phyloP scores from a whole-genome alignment of 345 rosid species.

The Citrus sp. region DNA sequence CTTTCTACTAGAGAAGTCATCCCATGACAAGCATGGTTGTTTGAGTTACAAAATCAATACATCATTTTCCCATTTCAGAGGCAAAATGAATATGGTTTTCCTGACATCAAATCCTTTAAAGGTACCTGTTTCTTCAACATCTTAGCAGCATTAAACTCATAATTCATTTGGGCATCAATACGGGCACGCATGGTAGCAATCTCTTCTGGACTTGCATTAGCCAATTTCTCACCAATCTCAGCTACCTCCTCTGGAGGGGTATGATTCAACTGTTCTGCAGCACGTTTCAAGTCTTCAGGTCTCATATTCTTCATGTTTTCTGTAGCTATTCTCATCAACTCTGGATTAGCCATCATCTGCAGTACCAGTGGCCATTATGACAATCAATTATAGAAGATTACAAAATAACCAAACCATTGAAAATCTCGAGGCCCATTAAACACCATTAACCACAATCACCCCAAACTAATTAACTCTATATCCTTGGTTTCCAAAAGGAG shows the following conservation, averaged over 20 bases:
- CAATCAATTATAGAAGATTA: background rate
- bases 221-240: slow-evolving; percentile 86
- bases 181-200: slow-evolving; percentile 74
- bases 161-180: slow-evolving; percentile 68
- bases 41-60: background rate
- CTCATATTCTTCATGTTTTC: slow-evolving; percentile 91
- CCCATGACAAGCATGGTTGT: background rate
- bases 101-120: background rate
- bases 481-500: background rate
- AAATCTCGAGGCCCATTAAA: background rate
- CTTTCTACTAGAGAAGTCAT: background rate
- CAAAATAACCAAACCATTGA: background rate
- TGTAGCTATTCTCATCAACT: slow-evolving; percentile 91
- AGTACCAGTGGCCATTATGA: slow-evolving; percentile 11
- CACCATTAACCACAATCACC: background rate
- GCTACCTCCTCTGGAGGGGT: slow-evolving; percentile 83
- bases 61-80: background rate
- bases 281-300: slow-evolving; percentile 83
- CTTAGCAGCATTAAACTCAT: slow-evolving; percentile 72
- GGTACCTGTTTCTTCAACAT: slow-evolving; percentile 79
- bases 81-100: background rate
- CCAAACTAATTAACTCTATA: background rate
- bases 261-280: slow-evolving; percentile 86
- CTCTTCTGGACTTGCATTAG: slow-evolving; percentile 81
- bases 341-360: slow-evolving; percentile 97